A percentile compares a stretch with the other conserved stretches of the same genome.
phyloP scores from a whole-genome alignment of 345 rosid genomes.

The Gossypium ekmanianum region DNA sequence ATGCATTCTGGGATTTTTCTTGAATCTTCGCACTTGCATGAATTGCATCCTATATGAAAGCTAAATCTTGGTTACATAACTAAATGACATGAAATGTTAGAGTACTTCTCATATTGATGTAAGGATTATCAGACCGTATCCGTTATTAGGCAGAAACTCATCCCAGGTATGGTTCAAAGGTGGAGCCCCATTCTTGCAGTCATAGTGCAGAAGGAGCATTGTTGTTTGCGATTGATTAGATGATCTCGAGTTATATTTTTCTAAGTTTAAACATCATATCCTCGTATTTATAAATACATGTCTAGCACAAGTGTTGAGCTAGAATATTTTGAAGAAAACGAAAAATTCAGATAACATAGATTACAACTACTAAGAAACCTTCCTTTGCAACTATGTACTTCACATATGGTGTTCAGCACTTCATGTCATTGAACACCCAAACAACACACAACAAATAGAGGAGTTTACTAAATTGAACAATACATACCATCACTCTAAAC shows the following conservation, averaged over 20 bases:
- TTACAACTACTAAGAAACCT: too few species aligned
- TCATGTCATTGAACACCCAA: background rate
- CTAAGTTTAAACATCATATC: too few species aligned
- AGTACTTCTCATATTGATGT: too few species aligned
- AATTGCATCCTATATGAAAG: background rate
- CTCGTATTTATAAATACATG: too few species aligned
- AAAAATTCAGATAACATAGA: too few species aligned
- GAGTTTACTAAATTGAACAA: background rate
- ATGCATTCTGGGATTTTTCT: constrained; percentile 2
- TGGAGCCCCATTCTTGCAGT: too few species aligned
- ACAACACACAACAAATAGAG: background rate
- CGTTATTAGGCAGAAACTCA: too few species aligned
- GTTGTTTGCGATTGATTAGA: background rate
- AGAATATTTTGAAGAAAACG: too few species aligned
- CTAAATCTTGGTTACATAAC: background rate
- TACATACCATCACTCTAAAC: constrained; percentile 15
- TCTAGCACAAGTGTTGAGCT: too few species aligned
- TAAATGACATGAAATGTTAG: background rate
- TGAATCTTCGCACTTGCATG: background rate
- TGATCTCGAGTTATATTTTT: background rate
- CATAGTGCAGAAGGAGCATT: too few species aligned
- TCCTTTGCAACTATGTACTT: background rate
- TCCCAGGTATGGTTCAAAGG: too few species aligned
- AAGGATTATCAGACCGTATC: too few species aligned
- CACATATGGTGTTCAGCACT: background rate